phyloP scores from a whole-genome alignment of 176 grass and related monocot genomes.

The Ensete glaucum region DNA sequence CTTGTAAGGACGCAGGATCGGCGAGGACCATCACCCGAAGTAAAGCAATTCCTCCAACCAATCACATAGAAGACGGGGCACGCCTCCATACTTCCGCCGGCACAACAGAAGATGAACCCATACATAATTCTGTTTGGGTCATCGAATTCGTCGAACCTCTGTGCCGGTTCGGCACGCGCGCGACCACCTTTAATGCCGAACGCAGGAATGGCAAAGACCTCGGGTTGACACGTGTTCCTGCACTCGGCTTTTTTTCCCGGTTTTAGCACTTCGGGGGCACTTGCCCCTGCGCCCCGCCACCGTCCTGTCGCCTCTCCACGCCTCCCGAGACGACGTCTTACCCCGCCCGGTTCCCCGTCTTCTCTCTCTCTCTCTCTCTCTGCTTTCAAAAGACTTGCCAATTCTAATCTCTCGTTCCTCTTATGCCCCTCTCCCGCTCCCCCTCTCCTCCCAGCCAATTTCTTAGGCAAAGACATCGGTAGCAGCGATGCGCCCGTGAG shows the following conservation, averaged over 20 bases:
- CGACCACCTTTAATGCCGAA: not conserved
- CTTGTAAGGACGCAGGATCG: too few relatives aligned
- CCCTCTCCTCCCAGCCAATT: not conserved
- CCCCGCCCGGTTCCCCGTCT: too few relatives aligned
- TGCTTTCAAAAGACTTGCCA: not conserved
- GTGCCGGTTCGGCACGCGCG: slow-evolving; percentile 9
- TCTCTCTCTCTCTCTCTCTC: not conserved
- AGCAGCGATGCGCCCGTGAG: not conserved
- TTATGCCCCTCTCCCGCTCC: not conserved
- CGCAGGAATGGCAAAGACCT: not conserved
- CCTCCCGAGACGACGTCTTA: not conserved
- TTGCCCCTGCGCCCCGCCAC: not conserved
- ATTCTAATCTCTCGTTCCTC: not conserved
- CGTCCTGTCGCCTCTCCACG: slow-evolving; percentile 3
- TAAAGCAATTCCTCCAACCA: too few relatives aligned
- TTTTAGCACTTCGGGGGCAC: not conserved
- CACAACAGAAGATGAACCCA: not conserved
- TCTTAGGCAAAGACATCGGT: not conserved
- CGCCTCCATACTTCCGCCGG: not conserved
- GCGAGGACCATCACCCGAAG: too few relatives aligned
- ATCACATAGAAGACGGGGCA: too few relatives aligned
- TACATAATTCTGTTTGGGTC: not conserved
- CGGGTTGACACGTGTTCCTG: not conserved
- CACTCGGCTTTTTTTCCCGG: not conserved
- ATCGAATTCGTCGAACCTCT: slow-evolving; percentile 10